These are phyloP conservation scores for Exophiala alcalophila DNA, from an alignment of 2,329 filamentous ascomycete genomes.

Conservation along the genomic window DNA sequence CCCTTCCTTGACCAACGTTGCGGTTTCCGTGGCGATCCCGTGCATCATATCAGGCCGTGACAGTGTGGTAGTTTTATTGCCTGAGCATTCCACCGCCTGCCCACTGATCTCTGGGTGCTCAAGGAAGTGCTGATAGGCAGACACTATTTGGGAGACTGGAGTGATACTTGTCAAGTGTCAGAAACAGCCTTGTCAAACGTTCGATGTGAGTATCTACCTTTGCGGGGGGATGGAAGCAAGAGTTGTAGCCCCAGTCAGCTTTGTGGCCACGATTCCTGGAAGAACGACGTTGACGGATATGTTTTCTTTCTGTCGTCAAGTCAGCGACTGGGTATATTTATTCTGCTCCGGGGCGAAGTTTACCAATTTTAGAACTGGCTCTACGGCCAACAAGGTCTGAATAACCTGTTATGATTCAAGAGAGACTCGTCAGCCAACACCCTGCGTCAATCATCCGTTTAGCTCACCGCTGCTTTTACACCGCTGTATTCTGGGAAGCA, in stretches of 20 bases:
- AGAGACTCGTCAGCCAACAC: not conserved
- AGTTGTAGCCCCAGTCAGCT: constrained; percentile 45
- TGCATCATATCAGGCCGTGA: too few species aligned
- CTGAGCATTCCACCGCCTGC: constrained; percentile 40
- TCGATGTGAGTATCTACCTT: too few species aligned
- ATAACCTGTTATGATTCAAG: constrained; percentile 1
- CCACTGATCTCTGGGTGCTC: constrained; percentile 45
- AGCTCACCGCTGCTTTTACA: constrained; percentile 48
- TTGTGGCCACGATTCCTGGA: constrained; percentile 50
- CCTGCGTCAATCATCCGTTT: not conserved
- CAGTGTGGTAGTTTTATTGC: too few species aligned
- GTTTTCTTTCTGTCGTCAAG: constrained; percentile 49
- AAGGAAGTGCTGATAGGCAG: constrained; percentile 47
- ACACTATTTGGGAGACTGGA: constrained; percentile 44
- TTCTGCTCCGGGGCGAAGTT: too few species aligned
- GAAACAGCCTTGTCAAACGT: constrained; percentile 40
- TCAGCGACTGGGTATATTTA: not conserved
- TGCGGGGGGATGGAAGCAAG: too few species aligned
- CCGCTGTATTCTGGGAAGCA: constrained; percentile 50
- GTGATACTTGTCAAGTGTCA: constrained; percentile 37
- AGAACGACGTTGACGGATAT: constrained; percentile 50
- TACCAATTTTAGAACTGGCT: too few species aligned
- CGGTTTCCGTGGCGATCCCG: too few species aligned
- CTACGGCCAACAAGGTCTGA: too few species aligned
- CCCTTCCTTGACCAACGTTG: too few species aligned